phyloP scores from a whole-genome alignment of 768 basidiomycete species.

The Tricholoma sp. region DNA sequence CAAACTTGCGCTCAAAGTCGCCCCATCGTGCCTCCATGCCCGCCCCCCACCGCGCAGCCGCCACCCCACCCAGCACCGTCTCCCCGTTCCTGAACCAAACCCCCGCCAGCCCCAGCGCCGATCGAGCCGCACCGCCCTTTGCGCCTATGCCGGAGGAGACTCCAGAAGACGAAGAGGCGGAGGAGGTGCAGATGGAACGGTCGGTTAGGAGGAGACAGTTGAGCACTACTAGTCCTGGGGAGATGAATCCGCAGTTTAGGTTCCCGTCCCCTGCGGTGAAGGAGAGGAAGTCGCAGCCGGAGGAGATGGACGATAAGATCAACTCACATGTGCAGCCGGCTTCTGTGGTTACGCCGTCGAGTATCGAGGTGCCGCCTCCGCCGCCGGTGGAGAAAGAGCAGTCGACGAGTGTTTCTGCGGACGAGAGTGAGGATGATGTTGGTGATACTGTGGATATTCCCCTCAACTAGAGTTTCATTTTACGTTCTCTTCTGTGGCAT shows the following conservation, averaged over 20 bases:
- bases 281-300: slow-evolving; percentile 21
- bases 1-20: slow-evolving; percentile 23
- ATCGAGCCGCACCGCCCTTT: slow-evolving; percentile 25
- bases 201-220: slow-evolving; percentile 27
- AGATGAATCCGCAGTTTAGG: slow-evolving; percentile 75
- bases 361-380: slow-evolving; percentile 74
- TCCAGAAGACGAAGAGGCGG: slow-evolving; percentile 31
- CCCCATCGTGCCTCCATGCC: slow-evolving; percentile 69
- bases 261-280: slow-evolving; percentile 45
- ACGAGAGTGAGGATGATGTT: slow-evolving; percentile 67
- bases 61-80: slow-evolving; percentile 35
- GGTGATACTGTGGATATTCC: slow-evolving; percentile 76
- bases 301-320: slow-evolving; percentile 20
- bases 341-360: slow-evolving; percentile 51
- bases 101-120: slow-evolving; percentile 23
- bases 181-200: slow-evolving; percentile 26
- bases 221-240: slow-evolving; percentile 47
- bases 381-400: slow-evolving; percentile 75
- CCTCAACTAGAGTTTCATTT: slow-evolving; percentile 31
- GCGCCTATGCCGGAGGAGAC: slow-evolving; percentile 52
- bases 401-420: slow-evolving; percentile 29
- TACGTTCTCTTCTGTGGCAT: not conserved
- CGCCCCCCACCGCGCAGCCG: slow-evolving; percentile 39
- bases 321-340: slow-evolving; percentile 10
- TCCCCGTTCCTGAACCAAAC: slow-evolving; percentile 34